Evolutionary conservation across 768 basidiomycete species (phyloP), one percentile per base, ranked within the genome.

Genomic region (Auricularia auricula-judae): DNA sequence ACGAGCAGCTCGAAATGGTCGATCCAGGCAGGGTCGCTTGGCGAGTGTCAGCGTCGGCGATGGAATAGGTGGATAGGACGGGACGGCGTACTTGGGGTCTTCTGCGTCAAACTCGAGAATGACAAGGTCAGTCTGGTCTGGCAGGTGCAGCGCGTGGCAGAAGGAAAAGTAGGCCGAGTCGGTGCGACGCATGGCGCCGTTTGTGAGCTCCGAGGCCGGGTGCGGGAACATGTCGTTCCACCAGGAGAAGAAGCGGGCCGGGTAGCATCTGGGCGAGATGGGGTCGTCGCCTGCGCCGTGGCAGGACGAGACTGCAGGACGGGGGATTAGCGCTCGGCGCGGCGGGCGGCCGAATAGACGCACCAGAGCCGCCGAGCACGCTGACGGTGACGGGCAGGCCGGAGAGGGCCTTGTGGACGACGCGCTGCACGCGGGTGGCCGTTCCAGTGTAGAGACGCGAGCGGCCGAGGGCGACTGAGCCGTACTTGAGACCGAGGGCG

Each of bases 151-250:
- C 1, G 83, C 82, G 69, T 86, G 90, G 80, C 96, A 99, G 77
- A 87, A 98, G 8, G 88, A 90, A 79, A 95, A 99, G 77, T 99
- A 99, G 11, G 86, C 88, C 1, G 94, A 93, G 75, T 89, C 88
- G 23, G 95, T 94, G 61, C 87, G 86, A 16, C 93, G 83, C 83
- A 95, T 89, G 3, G 96, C 96, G 42, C 96, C 96, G 74, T 99
- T 99, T 34, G 96, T 99, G 69, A 99, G 83, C 74, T 98, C 95
- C 11, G 95, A 93, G 1, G 94, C 95, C 0, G 96, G 96, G 74
- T 99, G 93, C 0, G 96, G 97, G 77, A 99, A 99, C n/a, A 98
- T 84, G 63, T 80, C 82, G 76, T 95, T 93, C 91, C 96, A 97
- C 96, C 97, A 99, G 62, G 87, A 80, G 79, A 98, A 98, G 78